Base-by-base conservation (phyloP, 2,329 filamentous ascomycete genomes). In the Nemania serpens region DNA sequence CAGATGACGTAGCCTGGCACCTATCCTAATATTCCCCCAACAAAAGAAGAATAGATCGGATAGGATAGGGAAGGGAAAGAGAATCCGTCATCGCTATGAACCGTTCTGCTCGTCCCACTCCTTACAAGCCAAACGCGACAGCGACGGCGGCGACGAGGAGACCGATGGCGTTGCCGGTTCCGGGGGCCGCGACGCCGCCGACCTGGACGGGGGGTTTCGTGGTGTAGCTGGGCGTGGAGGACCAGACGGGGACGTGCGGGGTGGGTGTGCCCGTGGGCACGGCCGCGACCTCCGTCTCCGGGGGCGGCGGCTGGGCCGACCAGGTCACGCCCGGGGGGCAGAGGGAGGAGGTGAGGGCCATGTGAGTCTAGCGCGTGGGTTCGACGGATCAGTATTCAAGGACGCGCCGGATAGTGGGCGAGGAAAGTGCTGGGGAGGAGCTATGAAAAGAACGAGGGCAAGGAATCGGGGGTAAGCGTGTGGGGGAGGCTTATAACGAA, bases 321-420 rank as follows among this genome's bases (percentile, higher is more conserved):
- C 25, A 29, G 25, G 25, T 29, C 25, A 59, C 2, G 65, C 46
- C 41, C 46, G 67, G 62, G 2, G 65, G 54, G 57, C 64, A 68
- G 39, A 68, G 54, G 4, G 68, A 66, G 5, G 69, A 71, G 18
- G 65, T 69, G 4, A 69, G 42, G 10, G 61, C 65, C n/a, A 62
- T 58, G 25, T 68, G 5, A 43, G 59, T 34, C 67, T 70, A 13
- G 37, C n/a, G n/a, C n/a, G n/a, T n/a, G n/a, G n/a, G n/a, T n/a
- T 29, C 4, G 3, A 29, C 25, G 25, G 25, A 29, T 29, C 7
- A 29, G 25, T 7, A 7, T 29, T 29, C 25, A 4, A n/a, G 25
- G 25, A 29, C 25, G 7, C 7, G 25, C 7, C n/a, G n/a, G n/a
- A n/a, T n/a, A n/a, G n/a, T n/a, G n/a, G n/a, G n/a, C n/a, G n/a